Base-by-base conservation (phyloP, 805 yeast genomes). In the Candida boidinii region DNA sequence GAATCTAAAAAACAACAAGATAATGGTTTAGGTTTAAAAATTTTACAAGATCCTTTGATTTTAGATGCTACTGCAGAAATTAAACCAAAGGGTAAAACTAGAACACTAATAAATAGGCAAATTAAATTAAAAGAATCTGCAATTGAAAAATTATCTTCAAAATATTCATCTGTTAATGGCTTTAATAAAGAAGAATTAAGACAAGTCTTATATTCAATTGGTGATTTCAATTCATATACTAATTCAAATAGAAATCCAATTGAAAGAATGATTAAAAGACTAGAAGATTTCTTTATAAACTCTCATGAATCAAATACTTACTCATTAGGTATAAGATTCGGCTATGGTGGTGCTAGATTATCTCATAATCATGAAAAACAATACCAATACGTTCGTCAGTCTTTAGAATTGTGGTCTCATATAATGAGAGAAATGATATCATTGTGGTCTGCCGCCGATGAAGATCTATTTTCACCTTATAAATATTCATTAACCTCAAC, bases 361-460 rank as follows among this genome's bases (percentile, higher is more conserved):
- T 75, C 85, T 1, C 94, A 82, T 51, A 72, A 70, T 46, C 92
- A 82, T 46, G 69, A 66, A 26, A 74, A 79, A 48, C 94, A 82
- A 58, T 79, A 61, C 52, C 72, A 78, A 41, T 82, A 82, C 46
- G 90, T 82, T 11, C 66, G 73, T 34, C 94, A 83, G 46, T 82
- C 90, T 0, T 56, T 82, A 33, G 73, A 75, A 14, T 53, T 82
- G 33, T 82, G 94, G 94, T 75, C 84, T 0, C 67, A 76, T 36
- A 79, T 82, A 37, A 82, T 79, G 76, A 60, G 82, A 35, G 87
- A 83, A 39, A 78, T 82, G 82, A 75, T 79, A 43, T 72, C 70
- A 53, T 56, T 82, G 16, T 82, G 94, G 94, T 75, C 73, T 23
- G 64, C 77, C 23, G 86, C 90, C 0, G 94, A 82, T 48, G 71